Conservation (phyloP, 2,329 filamentous ascomycete species). For the Septoria petroselini region DNA sequence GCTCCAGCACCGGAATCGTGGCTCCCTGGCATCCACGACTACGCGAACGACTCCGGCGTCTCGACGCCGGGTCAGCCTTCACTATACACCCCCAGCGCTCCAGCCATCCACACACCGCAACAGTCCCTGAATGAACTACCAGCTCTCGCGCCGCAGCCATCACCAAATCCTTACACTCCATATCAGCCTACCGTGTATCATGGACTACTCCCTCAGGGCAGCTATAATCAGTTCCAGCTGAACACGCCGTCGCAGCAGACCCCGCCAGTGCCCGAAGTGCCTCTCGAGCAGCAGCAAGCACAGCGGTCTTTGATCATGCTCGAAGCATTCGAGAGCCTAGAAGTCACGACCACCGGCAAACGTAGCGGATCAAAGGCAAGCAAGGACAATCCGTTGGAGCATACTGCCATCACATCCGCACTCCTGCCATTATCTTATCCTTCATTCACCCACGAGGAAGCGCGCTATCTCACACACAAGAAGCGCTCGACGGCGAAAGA, state of each 20-base stretch:
- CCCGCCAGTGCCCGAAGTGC: slow-evolving; percentile 25
- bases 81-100: slow-evolving; percentile 23
- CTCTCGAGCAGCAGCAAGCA: slow-evolving; percentile 37
- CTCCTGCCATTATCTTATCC: slow-evolving; percentile 48
- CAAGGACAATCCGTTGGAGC: slow-evolving; percentile 43
- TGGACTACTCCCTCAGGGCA: slow-evolving; percentile 23
- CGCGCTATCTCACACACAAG: slow-evolving; percentile 51
- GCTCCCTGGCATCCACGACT: slow-evolving; percentile 46
- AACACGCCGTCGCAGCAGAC: slow-evolving; percentile 26
- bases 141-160: slow-evolving; percentile 18
- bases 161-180: slow-evolving; percentile 2
- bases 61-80: slow-evolving; percentile 1
- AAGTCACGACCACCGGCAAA: slow-evolving; percentile 26
- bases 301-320: slow-evolving; percentile 37
- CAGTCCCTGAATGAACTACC: slow-evolving; percentile 5
- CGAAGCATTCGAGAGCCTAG: slow-evolving; percentile 36
- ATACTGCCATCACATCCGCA: slow-evolving; percentile 57
- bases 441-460: slow-evolving; percentile 51
- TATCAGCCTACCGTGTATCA: slow-evolving; percentile 16
- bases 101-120: slow-evolving; percentile 19
- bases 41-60: slow-evolving; percentile 32
- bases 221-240: slow-evolving; percentile 19
- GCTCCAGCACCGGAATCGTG: slow-evolving; percentile 36
- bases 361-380: slow-evolving; percentile 21
- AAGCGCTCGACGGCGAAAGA: slow-evolving; percentile 40